Percentiles rank a stretch among this genome's conserved stretches.
phyloP scores from a whole-genome alignment of 163 green algal species.

The Trebouxiophyceae sp. region DNA sequence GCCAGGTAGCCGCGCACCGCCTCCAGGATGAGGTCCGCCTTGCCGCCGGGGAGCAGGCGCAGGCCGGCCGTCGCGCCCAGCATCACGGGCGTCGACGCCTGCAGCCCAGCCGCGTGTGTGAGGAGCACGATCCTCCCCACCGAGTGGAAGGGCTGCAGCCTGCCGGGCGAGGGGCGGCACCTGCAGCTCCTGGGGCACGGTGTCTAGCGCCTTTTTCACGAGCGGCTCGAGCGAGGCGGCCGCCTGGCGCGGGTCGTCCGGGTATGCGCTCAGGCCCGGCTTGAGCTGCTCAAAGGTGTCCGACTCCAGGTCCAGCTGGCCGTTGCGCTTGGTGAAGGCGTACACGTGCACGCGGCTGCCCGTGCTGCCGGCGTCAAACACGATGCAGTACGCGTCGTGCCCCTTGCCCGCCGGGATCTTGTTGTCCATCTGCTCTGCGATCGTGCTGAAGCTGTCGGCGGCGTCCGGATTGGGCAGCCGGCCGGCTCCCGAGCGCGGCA shows the following conservation, averaged over 20 bases:
- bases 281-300: constrained; percentile 95
- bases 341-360: constrained; percentile 89
- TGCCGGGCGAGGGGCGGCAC: too few relatives aligned
- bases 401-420: constrained; percentile 5
- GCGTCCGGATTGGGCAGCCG: constrained; percentile 5
- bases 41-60: constrained; percentile 75
- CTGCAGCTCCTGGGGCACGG: constrained; percentile 65
- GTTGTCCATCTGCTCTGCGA: constrained; percentile 10
- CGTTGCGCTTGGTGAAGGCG: constrained; percentile 19
- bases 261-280: constrained; percentile 83
- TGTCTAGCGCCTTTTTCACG: constrained; percentile 68
- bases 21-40: constrained; percentile 80
- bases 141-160: too few relatives aligned
- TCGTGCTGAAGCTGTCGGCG: constrained; percentile 10
- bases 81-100: constrained; percentile 62
- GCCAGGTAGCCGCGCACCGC: constrained; percentile 50
- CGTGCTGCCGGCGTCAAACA: constrained; percentile 95
- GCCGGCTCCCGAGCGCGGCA: constrained; percentile 28
- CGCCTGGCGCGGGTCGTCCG: constrained; percentile 59
- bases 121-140: too few relatives aligned
- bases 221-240: constrained; percentile 75
- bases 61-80: constrained; percentile 93
- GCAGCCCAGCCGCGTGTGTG: constrained; percentile 10
- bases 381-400: constrained; percentile 60
- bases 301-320: constrained; percentile 56